phyloP scores from a whole-genome alignment of 371 early-diverging fungal species.

The Apophysomyces trapeziformis region DNA sequence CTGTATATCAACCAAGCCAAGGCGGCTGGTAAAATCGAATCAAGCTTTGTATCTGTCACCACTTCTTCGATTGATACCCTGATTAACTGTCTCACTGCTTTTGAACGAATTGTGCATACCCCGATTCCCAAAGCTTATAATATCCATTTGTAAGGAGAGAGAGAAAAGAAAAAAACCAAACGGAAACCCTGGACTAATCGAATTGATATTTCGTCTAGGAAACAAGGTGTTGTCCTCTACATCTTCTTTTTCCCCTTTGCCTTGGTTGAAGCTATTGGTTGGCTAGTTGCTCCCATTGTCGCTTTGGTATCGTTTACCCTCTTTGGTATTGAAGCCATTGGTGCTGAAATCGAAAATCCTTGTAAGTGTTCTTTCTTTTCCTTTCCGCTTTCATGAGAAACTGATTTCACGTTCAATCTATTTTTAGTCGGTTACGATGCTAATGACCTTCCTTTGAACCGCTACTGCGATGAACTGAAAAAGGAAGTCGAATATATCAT shows the following conservation, averaged over 20 bases:
- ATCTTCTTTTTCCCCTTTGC: slow-evolving; percentile 74
- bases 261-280: slow-evolving; percentile 55
- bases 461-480: slow-evolving; percentile 43
- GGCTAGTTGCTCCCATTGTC: slow-evolving; percentile 63
- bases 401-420: background rate
- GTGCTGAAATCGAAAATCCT: slow-evolving; percentile 47
- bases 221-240: slow-evolving; percentile 73
- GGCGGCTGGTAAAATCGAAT: slow-evolving; percentile 53
- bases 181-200: too few species aligned
- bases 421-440: slow-evolving; percentile 66
- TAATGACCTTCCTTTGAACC: slow-evolving; percentile 54
- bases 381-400: too few species aligned
- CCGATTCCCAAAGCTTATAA: slow-evolving; percentile 84
- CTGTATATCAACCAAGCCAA: slow-evolving; percentile 56
- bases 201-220: slow-evolving; percentile 31
- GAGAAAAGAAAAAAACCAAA: background rate
- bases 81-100: slow-evolving; percentile 68
- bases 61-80: slow-evolving; percentile 50
- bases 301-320: slow-evolving; percentile 71
- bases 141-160: slow-evolving; percentile 63
- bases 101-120: slow-evolving; percentile 77
- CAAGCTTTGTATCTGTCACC: slow-evolving; percentile 50
- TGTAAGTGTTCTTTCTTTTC: slow-evolving; percentile 24
- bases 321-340: slow-evolving; percentile 78
- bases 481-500: slow-evolving; percentile 53